These are phyloP conservation scores for Eucalyptus tenuipes DNA, from an alignment of 345 rosid species.

Conservation along the genomic window DNA sequence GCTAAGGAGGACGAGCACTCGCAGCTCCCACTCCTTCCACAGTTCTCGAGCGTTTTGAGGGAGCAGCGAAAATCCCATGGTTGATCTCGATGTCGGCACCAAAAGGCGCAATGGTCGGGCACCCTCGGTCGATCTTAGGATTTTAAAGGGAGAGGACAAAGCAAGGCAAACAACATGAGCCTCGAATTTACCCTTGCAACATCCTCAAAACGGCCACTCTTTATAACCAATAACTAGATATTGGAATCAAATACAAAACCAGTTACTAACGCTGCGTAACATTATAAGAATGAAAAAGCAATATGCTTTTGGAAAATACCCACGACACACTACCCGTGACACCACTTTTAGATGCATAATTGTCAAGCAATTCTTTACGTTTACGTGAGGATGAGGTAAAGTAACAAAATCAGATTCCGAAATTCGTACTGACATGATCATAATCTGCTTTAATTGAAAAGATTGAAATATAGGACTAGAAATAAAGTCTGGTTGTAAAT, in stretches of 20 bases:
- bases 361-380: background rate
- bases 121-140: background rate
- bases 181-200: background rate
- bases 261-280: fast-evolving
- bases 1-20: background rate
- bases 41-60: background rate
- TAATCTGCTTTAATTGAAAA: background rate
- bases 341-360: background rate
- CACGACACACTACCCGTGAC: fast-evolving
- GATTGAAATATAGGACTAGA: background rate
- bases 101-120: background rate
- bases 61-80: background rate
- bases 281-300: background rate
- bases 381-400: background rate
- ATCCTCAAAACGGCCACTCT: background rate
- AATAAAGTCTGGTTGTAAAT: fast-evolving
- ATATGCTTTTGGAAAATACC: fast-evolving
- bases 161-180: background rate
- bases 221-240: background rate
- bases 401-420: background rate
- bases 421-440: fast-evolving
- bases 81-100: background rate
- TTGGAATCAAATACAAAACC: background rate
- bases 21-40: constrained; percentile 18
- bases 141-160: background rate